Conservation (phyloP, 2,329 filamentous ascomycete genomes). For the Pseudogymnoascus sp. region DNA sequence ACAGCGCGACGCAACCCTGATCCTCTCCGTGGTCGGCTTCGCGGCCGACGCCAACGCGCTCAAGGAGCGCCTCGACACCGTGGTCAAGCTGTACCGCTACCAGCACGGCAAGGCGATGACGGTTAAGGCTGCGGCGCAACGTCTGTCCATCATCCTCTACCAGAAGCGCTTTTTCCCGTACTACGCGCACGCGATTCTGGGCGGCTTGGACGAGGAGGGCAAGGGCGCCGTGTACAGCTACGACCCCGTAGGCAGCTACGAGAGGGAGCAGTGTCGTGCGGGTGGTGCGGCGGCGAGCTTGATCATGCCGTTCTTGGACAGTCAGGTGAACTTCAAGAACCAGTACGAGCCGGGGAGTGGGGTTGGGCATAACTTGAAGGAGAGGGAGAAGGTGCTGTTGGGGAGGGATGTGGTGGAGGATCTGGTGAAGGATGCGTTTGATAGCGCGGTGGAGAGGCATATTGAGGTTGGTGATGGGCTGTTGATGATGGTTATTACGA, state of each 20-base stretch:
- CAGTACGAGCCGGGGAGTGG: slow-evolving; percentile 87
- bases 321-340: slow-evolving; percentile 99
- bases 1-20: slow-evolving; percentile 75
- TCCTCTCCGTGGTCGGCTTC: slow-evolving; percentile 91
- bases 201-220: slow-evolving; percentile 88
- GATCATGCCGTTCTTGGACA: slow-evolving; percentile 99
- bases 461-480: slow-evolving; percentile 96
- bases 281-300: slow-evolving; percentile 85
- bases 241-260: slow-evolving; percentile 95
- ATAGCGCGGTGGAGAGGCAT: slow-evolving; percentile 94
- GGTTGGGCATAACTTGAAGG: slow-evolving; percentile 69
- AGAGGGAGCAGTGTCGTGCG: slow-evolving; percentile 90
- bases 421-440: slow-evolving; percentile 93
- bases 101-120: slow-evolving; percentile 95
- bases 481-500: slow-evolving; percentile 91
- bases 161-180: slow-evolving; percentile 98
- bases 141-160: slow-evolving; percentile 91
- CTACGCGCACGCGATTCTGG: slow-evolving; percentile 92
- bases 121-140: slow-evolving; percentile 88
- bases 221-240: slow-evolving; percentile 94
- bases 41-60: slow-evolving; percentile 89
- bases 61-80: slow-evolving; percentile 84
- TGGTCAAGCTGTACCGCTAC: slow-evolving; percentile 99
- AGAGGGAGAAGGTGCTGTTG: slow-evolving; percentile 62
- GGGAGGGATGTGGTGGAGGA: slow-evolving; percentile 67